A percentile compares a stretch with the other conserved stretches of the same genome.
These are phyloP conservation scores for Galium porrigens DNA, from an alignment of 305 asterid species.

Conservation along the genomic window DNA sequence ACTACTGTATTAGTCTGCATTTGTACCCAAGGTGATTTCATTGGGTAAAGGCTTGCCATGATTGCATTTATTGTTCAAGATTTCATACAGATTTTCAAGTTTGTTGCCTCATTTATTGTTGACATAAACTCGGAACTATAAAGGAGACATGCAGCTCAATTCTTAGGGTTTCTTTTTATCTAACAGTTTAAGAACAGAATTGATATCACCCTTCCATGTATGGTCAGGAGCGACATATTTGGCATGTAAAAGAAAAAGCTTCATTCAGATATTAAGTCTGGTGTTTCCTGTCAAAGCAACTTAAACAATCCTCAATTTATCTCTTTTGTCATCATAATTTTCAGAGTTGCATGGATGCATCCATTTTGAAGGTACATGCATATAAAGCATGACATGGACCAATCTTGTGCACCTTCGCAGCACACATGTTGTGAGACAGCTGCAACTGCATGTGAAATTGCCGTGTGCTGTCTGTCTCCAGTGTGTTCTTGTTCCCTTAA, in stretches of 20 bases:
- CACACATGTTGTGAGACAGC: background rate
- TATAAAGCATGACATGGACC: background rate
- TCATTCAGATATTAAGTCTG: background rate
- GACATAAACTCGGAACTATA: background rate
- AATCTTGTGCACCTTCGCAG: background rate
- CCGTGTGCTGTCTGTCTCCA: background rate
- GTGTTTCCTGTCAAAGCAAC: background rate
- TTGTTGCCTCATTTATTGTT: background rate
- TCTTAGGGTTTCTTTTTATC: background rate
- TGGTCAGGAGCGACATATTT: background rate
- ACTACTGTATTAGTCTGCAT: background rate
- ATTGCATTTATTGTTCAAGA: background rate
- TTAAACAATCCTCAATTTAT: background rate
- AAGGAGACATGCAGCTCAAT: background rate
- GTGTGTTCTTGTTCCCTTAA: background rate
- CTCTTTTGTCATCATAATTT: background rate
- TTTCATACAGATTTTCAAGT: background rate
- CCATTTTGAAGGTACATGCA: too few relatives aligned
- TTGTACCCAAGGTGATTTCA: background rate
- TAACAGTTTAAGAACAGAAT: background rate
- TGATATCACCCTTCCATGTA: background rate
- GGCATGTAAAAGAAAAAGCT: background rate
- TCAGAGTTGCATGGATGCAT: background rate
- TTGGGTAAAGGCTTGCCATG: background rate
- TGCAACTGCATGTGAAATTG: background rate